Percentiles rank a stretch among this genome's conserved stretches.
Evolutionary conservation across 495 filamentous ascomycete species (phyloP).

Genomic region (Tuber borchii): DNA sequence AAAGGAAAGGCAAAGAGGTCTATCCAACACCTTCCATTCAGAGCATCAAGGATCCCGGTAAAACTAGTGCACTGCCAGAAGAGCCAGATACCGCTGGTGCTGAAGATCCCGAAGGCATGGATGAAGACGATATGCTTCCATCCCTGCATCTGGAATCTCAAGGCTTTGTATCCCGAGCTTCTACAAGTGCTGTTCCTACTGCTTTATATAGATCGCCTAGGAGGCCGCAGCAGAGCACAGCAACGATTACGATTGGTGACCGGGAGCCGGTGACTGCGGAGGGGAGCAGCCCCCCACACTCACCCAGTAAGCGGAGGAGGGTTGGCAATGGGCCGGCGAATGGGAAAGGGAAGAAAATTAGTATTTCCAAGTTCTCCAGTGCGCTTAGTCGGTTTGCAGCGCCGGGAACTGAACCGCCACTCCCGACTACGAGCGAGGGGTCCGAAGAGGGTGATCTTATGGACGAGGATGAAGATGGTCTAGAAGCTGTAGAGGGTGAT

Average conservation of each 20-base stretch:
- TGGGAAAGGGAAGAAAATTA: constrained; percentile 22
- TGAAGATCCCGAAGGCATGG: neutral
- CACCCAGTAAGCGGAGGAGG: constrained; percentile 37
- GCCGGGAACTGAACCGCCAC: constrained; percentile 51
- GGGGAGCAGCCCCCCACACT: constrained; percentile 8
- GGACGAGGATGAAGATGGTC: constrained; percentile 23
- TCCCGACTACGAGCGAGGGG: constrained; percentile 40
- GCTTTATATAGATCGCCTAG: constrained; percentile 45
- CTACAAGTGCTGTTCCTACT: constrained; percentile 22
- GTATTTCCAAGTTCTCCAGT: constrained; percentile 39
- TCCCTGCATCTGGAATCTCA: neutral
- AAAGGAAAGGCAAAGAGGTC: neutral
- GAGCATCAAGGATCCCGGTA: neutral
- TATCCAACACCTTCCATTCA: neutral
- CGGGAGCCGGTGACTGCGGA: constrained; percentile 56
- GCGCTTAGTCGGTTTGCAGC: constrained; percentile 72
- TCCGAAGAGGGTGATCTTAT: constrained; percentile 37
- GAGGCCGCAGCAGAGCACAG: constrained; percentile 60
- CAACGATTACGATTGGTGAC: constrained; percentile 84
- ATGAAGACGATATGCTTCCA: neutral
- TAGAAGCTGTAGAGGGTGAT: neutral
- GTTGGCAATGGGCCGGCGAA: constrained; percentile 3
- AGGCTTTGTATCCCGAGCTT: neutral
- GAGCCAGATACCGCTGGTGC: neutral
- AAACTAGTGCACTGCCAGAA: neutral